These are phyloP conservation scores for Chloropicon primus DNA, from an alignment of 139 green algal species.

Conservation along the genomic window DNA sequence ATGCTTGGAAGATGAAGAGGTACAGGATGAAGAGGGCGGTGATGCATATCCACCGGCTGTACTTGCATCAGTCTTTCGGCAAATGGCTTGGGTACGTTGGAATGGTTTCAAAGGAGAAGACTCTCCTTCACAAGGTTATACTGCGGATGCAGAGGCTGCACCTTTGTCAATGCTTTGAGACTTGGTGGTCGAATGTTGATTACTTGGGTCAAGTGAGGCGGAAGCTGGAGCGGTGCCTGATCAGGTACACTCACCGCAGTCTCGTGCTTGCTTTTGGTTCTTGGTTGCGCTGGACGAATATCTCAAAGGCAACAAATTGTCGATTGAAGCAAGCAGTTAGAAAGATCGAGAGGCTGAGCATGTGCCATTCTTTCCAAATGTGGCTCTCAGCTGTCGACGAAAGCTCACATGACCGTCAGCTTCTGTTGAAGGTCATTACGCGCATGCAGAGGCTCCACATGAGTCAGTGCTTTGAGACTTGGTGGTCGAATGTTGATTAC, in stretches of 20 bases:
- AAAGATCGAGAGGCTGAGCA: neutral
- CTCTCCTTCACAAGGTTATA: neutral
- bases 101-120: neutral
- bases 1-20: neutral
- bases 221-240: neutral
- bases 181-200: neutral
- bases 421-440: neutral
- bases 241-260: neutral
- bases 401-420: neutral
- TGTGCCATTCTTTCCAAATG: neutral
- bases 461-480: neutral
- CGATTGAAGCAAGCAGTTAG: neutral
- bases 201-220: neutral
- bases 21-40: neutral
- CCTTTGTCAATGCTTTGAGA: neutral
- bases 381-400: neutral
- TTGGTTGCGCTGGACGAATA: neutral
- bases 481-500: neutral
- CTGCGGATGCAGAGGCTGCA: neutral
- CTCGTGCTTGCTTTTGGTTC: neutral
- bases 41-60: neutral
- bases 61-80: neutral
- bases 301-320: neutral
- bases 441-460: neutral
- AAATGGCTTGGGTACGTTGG: neutral